Evolutionary conservation across 2,329 filamentous ascomycete species (phyloP), one percentile per base, ranked within the genome.

Genomic region (Alternaria triticina): DNA sequence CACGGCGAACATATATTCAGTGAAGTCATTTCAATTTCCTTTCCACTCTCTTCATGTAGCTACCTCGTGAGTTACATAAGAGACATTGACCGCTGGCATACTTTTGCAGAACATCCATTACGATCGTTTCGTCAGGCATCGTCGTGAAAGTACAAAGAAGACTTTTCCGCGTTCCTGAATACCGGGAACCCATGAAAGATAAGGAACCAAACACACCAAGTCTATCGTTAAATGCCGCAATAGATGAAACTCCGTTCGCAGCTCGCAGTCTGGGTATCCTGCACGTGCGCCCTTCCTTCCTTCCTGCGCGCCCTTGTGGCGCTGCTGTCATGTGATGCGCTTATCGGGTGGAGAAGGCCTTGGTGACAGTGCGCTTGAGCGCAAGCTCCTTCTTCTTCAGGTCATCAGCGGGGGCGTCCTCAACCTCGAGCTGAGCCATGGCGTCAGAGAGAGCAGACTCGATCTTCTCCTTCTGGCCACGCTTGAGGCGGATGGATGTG

Each of bases 361-460:
- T 99, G 85, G 96, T 99, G 77, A 99, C 94, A 75, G 97, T 89
- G 80, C 96, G 89, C 93, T 98, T 99, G 71, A 99, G 89, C 66
- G 94, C 94, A 73, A 99, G 87, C 88, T 99, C 96, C 91, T 97
- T 97, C 93, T 98, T 98, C 93, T 97, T 98, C 76, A 99, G 87
- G 81, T 99, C 96, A 76, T 99, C 96, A 66, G 94, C 92, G 68
- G 86, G 85, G 61, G 93, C 92, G 75, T 99, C 96, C 84, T 95
- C 92, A 79, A 99, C 86, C 90, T 99, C 96, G 70, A 99, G 92
- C 85, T 96, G 91, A 70, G 89, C 92, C 96, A 99, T 98, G 76
- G 96, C 96, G 78, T 99, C 96, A 83, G 91, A 95, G 76, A 99
- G 92, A 74, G 94, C 92, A 80, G 91, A 90, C 90, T 99, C 96